These are phyloP conservation scores for Acanthamoeba healyi DNA, from an alignment of 208 protist genomes.

Conservation along the genomic window DNA sequence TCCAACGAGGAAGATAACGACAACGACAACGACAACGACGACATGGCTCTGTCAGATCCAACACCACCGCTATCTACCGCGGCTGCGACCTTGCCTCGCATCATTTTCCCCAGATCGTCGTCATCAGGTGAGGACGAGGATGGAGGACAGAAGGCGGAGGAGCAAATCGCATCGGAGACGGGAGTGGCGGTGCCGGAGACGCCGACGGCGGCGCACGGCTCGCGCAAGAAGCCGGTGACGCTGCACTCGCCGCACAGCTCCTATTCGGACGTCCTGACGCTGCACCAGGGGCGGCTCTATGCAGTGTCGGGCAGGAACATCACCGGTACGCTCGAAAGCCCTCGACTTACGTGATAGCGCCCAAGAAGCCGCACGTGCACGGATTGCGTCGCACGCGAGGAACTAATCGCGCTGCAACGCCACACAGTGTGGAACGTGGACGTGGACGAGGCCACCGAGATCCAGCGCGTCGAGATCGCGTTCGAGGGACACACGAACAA, in stretches of 20 bases:
- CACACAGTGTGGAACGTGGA: not conserved
- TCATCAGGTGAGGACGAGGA: no score
- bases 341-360: not conserved
- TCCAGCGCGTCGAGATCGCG: not conserved
- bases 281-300: not conserved
- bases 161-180: no score
- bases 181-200: no score
- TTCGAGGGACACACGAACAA: slow-evolving; percentile 2
- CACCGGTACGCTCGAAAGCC: not conserved
- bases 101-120: no score
- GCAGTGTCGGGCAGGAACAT: not conserved
- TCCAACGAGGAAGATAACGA: no score
- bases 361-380: not conserved
- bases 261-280: not conserved
- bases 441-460: not conserved
- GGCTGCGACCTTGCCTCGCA: no score
- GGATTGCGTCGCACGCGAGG: no score
- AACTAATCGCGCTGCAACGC: not conserved
- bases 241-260: not conserved
- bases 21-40: no score
- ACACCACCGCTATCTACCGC: no score
- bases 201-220: not conserved
- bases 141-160: no score
- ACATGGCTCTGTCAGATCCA: no score
- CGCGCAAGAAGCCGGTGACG: not conserved